Conservation (phyloP, 805 yeast genomes). For the Sugiyamaella valdiviana region DNA sequence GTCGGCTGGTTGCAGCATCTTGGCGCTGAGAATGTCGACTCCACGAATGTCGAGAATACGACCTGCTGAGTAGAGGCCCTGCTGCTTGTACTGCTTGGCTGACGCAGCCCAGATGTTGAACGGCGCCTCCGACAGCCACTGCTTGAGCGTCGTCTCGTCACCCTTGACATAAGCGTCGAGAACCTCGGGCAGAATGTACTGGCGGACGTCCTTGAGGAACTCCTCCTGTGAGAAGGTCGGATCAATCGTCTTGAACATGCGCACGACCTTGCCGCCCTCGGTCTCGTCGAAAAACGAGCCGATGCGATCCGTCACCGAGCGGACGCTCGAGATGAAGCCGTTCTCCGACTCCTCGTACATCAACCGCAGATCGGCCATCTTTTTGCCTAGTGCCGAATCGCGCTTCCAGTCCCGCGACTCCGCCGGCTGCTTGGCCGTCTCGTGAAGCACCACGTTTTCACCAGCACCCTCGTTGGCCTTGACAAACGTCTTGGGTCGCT, state of each 20-base stretch:
- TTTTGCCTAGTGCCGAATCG: constrained; percentile 63
- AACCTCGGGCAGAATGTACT: constrained; percentile 89
- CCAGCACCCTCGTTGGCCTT: constrained; percentile 69
- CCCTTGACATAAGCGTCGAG: constrained; percentile 93
- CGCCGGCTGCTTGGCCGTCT: constrained; percentile 50
- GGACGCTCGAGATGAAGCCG: constrained; percentile 72
- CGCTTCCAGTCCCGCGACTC: constrained; percentile 67
- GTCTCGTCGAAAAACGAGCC: constrained; percentile 93
- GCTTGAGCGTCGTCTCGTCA: constrained; percentile 72
- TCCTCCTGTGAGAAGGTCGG: constrained; percentile 76
- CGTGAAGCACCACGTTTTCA: constrained; percentile 72
- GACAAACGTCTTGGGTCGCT: constrained; percentile 52
- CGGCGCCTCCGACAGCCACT: constrained; percentile 96
- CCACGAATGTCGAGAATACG: constrained; percentile 90
- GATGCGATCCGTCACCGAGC: constrained; percentile 73
- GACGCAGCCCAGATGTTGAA: constrained; percentile 90
- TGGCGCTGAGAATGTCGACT: constrained; percentile 84
- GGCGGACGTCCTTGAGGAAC: constrained; percentile 78
- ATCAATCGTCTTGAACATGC: constrained; percentile 81
- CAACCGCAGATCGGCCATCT: constrained; percentile 51
- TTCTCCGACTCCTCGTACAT: constrained; percentile 85
- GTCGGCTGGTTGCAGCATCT: constrained; percentile 82
- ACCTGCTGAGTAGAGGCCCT: constrained; percentile 86
- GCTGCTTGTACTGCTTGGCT: constrained; percentile 86
- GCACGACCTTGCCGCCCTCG: constrained; percentile 87